These are phyloP conservation scores for Flaveria floridana DNA, from an alignment of 140 eudicot species.

Conservation along the genomic window DNA sequence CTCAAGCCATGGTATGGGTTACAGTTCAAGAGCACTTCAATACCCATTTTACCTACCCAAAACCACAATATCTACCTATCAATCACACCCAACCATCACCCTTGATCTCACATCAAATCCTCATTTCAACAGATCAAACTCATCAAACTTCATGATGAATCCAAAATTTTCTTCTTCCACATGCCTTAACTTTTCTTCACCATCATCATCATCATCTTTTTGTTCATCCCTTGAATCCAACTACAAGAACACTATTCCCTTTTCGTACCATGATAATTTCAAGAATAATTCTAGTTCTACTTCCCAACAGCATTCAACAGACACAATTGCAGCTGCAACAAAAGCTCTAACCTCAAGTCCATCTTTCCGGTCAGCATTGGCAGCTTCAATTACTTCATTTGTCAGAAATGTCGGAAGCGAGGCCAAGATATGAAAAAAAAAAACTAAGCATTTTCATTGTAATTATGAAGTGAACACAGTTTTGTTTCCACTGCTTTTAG, in stretches of 20 bases:
- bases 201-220: constrained; percentile 32
- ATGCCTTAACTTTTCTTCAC: constrained; percentile 59
- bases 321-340: constrained; percentile 77
- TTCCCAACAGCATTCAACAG: constrained; percentile 41
- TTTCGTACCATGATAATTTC: constrained; percentile 38
- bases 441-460: background rate
- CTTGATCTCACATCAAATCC: constrained; percentile 74
- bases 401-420: constrained; percentile 34
- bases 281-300: constrained; percentile 22
- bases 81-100: constrained; percentile 82
- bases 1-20: constrained; percentile 43
- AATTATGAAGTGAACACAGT: constrained; percentile 27
- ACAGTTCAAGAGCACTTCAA: constrained; percentile 42
- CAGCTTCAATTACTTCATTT: constrained; percentile 67
- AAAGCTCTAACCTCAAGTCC: constrained; percentile 85
- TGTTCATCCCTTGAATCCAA: constrained; percentile 39
- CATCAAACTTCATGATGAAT: constrained; percentile 26
- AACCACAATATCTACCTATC: constrained; percentile 59
- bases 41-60: constrained; percentile 63
- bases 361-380: constrained; percentile 70
- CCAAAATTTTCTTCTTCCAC: constrained; percentile 53
- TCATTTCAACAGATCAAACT: constrained; percentile 35
- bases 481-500: constrained; percentile 24
- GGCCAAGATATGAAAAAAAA: constrained; percentile 29
- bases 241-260: constrained; percentile 42